Evolutionary conservation across 2,329 filamentous ascomycete species (phyloP).

Genomic region (Cordyceps pruinosa): DNA sequence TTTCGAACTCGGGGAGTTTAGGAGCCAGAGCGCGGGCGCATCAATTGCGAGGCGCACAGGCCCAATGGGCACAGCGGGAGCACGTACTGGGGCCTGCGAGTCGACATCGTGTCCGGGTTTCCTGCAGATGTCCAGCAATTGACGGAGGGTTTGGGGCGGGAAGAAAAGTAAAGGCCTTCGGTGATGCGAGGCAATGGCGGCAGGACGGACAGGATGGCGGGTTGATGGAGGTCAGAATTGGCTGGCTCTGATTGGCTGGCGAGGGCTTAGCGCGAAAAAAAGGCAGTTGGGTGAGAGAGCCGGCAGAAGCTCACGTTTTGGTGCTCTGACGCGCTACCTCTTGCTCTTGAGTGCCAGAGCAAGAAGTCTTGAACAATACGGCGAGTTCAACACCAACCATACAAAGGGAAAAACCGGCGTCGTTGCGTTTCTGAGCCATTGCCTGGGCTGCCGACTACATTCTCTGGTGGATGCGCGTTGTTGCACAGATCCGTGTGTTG

Average conservation of each 20-base stretch:
- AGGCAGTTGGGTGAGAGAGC: too few species aligned
- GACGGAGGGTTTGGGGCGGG: slow-evolving; percentile 22
- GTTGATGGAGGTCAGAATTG: slow-evolving; percentile 36
- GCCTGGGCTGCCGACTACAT: not conserved
- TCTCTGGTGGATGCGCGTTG: not conserved
- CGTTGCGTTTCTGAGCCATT: not conserved
- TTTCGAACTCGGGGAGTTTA: not conserved
- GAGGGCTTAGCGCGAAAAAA: slow-evolving; percentile 26
- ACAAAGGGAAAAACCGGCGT: not conserved
- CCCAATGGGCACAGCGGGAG: slow-evolving; percentile 7
- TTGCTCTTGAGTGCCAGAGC: not conserved
- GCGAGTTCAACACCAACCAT: not conserved
- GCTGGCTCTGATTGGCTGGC: slow-evolving; percentile 29
- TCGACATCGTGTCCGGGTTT: slow-evolving; percentile 32
- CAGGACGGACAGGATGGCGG: slow-evolving; percentile 20
- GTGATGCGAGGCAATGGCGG: slow-evolving; percentile 18
- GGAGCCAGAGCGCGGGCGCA: not conserved
- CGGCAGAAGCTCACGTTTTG: slow-evolving; percentile 2
- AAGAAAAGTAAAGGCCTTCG: slow-evolving; percentile 15
- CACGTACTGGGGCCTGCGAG: slow-evolving; percentile 37
- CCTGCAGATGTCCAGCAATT: slow-evolving; percentile 19
- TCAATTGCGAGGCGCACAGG: slow-evolving; percentile 17
- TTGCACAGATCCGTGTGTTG: not conserved
- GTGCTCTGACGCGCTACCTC: not conserved
- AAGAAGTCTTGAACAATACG: not conserved